phyloP scores from a whole-genome alignment of 768 basidiomycete species.

The Leucocoprinus leucothites region DNA sequence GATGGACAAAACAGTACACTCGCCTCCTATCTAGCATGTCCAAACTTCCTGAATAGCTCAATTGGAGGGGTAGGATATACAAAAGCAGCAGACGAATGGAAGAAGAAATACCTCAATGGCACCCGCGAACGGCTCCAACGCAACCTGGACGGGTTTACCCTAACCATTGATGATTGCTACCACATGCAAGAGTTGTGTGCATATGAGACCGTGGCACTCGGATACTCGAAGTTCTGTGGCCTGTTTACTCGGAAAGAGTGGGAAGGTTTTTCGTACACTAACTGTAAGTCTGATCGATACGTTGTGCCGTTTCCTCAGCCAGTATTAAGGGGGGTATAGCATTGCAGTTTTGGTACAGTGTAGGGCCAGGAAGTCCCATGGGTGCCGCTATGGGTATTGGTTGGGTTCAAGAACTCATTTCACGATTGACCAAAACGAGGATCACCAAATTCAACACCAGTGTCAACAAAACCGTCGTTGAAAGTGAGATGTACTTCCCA shows the following conservation, averaged over 20 bases:
- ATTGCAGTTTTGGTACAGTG: constrained; percentile 58
- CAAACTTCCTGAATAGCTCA: constrained; percentile 49
- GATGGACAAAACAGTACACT: constrained; percentile 57
- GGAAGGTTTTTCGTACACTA: constrained; percentile 67
- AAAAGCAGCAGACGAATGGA: constrained; percentile 55
- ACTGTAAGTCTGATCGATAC: too few species aligned
- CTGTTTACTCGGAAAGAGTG: constrained; percentile 81
- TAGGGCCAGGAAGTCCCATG: constrained; percentile 67
- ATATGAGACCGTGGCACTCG: constrained; percentile 80
- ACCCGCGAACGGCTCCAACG: constrained; percentile 51
- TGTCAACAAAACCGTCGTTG: constrained; percentile 66
- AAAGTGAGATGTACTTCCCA: constrained; percentile 50
- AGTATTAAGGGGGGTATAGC: constrained; percentile 24
- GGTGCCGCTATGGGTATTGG: constrained; percentile 62
- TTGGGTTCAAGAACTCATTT: constrained; percentile 67
- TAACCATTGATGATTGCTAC: constrained; percentile 51
- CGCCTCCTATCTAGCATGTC: constrained; percentile 64
- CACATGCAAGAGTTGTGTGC: constrained; percentile 69
- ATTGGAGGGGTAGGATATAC: constrained; percentile 40
- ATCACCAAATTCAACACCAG: constrained; percentile 55
- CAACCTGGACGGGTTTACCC: constrained; percentile 45
- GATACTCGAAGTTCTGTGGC: constrained; percentile 73
- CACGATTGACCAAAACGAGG: constrained; percentile 62
- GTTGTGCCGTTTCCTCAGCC: too few species aligned
- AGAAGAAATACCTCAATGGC: constrained; percentile 52